phyloP scores from a whole-genome alignment of 2,329 filamentous ascomycete species.

The Dothistroma septosporum region DNA sequence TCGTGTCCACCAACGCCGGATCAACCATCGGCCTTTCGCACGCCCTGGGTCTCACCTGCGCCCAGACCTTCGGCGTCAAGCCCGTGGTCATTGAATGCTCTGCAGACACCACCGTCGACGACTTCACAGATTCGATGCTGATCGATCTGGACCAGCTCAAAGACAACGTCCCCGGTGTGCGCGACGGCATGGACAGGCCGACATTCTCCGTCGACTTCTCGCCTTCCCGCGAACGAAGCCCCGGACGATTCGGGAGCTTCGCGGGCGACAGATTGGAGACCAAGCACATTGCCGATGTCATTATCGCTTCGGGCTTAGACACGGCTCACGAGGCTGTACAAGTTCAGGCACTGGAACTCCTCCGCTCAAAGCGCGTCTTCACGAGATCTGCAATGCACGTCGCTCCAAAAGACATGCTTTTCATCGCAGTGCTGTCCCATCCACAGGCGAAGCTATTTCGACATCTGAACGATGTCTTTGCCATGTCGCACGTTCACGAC shows the following conservation, averaged over 20 bases:
- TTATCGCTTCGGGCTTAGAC: conserved; percentile 78
- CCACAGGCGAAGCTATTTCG: conserved; percentile 35
- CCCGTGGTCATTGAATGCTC: conserved; percentile 70
- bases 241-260: conserved; percentile 22
- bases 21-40: conserved; percentile 21
- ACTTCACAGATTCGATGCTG: conserved; percentile 71
- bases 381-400: conserved; percentile 69
- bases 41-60: conserved; percentile 58
- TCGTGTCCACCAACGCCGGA: conserved; percentile 68
- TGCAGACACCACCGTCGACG: conserved; percentile 69
- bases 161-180: conserved; percentile 12
- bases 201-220: conserved; percentile 16
- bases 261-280: conserved; percentile 39
- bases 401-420: conserved; percentile 73
- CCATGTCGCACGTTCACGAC: conserved; percentile 82
- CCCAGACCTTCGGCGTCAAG: conserved; percentile 67
- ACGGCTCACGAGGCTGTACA: conserved; percentile 70
- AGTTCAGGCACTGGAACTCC: conserved; percentile 71
- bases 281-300: conserved; percentile 68
- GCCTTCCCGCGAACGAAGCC: conserved; percentile 11
- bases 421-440: conserved; percentile 62
- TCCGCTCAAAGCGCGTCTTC: conserved; percentile 73
- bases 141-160: conserved; percentile 32
- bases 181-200: conserved; percentile 4
- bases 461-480: conserved; percentile 71